phyloP scores from a whole-genome alignment of 2,329 filamentous ascomycete genomes.

The Alternaria sp. region DNA sequence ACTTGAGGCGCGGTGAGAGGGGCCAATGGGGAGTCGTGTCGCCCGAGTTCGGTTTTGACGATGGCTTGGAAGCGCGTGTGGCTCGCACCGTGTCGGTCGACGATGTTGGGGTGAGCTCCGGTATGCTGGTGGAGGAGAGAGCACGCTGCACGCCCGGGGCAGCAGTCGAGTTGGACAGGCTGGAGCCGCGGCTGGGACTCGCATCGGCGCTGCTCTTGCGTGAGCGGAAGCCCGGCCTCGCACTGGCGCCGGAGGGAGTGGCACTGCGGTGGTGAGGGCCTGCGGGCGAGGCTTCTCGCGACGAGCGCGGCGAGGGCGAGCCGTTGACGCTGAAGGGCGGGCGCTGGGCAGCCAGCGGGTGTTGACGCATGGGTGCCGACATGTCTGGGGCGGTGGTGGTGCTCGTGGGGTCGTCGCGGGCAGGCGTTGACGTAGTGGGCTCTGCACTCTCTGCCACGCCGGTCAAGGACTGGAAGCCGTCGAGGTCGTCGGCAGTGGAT shows the following conservation, averaged over 20 bases:
- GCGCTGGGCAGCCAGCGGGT: constrained; percentile 34
- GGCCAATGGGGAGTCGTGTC: constrained; percentile 72
- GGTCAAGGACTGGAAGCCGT: constrained; percentile 47
- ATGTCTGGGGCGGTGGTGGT: constrained; percentile 11
- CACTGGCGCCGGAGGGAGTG: constrained; percentile 22
- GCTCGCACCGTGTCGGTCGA: constrained; percentile 67
- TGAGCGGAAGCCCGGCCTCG: constrained; percentile 43
- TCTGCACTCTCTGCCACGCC: constrained; percentile 48
- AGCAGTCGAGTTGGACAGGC: constrained; percentile 41
- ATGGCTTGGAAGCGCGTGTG: constrained; percentile 69
- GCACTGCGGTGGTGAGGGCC: constrained; percentile 40
- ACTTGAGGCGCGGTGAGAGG: constrained; percentile 76
- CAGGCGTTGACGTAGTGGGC: constrained; percentile 29
- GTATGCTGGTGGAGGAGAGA: constrained; percentile 71
- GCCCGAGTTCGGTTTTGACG: constrained; percentile 56
- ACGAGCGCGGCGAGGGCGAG: constrained; percentile 51
- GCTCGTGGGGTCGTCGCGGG: constrained; percentile 20
- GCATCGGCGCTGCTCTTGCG: constrained; percentile 55
- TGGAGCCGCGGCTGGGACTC: constrained; percentile 50
- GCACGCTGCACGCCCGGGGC: constrained; percentile 66
- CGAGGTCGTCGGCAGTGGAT: constrained; percentile 22
- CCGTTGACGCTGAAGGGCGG: constrained; percentile 37
- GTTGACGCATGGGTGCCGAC: constrained; percentile 30
- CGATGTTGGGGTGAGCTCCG: constrained; percentile 66
- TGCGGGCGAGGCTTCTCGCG: constrained; percentile 56